These are phyloP conservation scores for Stagonosporopsis cucurbitacearum DNA, from an alignment of 2,329 filamentous ascomycete genomes.

Conservation along the genomic window DNA sequence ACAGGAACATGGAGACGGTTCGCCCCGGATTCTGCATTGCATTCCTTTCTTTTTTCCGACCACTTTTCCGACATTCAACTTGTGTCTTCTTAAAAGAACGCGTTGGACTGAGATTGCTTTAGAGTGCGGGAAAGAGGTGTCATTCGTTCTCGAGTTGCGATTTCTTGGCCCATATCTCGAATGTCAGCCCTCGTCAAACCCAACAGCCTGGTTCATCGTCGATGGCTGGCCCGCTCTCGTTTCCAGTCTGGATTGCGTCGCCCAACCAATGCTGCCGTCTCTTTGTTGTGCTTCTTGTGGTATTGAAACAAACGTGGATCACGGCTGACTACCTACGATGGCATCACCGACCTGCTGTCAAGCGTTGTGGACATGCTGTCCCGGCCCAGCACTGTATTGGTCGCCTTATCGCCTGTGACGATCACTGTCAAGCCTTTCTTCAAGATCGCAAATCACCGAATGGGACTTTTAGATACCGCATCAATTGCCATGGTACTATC, in stretches of 20 bases:
- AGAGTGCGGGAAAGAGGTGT: not conserved
- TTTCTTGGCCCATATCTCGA: not conserved
- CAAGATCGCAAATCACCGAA: not conserved
- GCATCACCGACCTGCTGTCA: not conserved
- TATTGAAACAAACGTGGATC: not conserved
- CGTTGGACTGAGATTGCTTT: not conserved
- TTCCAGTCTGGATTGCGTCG: not conserved
- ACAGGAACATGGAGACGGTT: conserved; percentile 9
- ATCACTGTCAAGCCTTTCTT: not conserved
- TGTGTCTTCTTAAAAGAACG: not conserved
- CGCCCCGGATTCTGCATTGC: conserved; percentile 11
- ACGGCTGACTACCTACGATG: not conserved
- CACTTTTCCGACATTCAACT: conserved; percentile 4
- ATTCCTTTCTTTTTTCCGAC: conserved; percentile 6
- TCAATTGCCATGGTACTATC: not conserved
- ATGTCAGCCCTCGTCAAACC: not conserved
- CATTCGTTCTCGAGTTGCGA: not conserved
- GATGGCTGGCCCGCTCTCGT: not conserved
- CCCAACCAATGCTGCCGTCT: not conserved
- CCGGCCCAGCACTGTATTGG: not conserved
- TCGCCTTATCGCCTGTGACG: not conserved
- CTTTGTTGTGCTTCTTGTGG: not conserved
- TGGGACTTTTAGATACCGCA: not conserved
- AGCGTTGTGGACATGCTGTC: not conserved
- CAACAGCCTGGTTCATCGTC: conserved; percentile 1